Evolutionary conservation across 768 basidiomycete species (phyloP), one percentile per base, ranked within the genome.

Genomic region (Leucocoprinus birnbaumii): DNA sequence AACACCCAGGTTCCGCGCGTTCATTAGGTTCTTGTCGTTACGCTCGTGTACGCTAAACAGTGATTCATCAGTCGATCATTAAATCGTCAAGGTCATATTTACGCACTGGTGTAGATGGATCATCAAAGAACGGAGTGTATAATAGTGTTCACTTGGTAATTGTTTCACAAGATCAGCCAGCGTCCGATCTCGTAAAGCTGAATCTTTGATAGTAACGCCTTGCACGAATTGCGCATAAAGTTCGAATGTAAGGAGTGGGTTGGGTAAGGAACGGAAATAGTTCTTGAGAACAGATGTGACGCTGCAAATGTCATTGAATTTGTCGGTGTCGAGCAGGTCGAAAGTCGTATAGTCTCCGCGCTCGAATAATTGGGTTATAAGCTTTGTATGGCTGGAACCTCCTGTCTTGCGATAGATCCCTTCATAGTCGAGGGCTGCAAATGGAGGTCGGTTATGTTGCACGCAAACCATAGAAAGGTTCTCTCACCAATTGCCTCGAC

Each of bases 331-430:
- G 44, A 78, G 76, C 34, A 98, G 80, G 65, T 98, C 94, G 66
- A 99, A 98, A 0, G 91, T 76, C 14, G 77, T 66, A 68, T 97
- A 96, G 67, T 96, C 88, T 51, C 93, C 94, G 46, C 89, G 83
- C 65, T 98, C 97, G 63, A 99, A 99, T 22, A 96, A 77, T 59
- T 95, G 91, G 0, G 92, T 94, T 71, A 99, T 98, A 50, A 80
- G 80, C 73, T 96, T 96, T 34, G 92, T 89, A 63, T 95, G 95
- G 2, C 89, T 82, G 25, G 90, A 86, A 2, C 97, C 97, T 26
- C 97, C 97, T 0, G 88, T 93, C 74, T 99, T 99, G 59, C 97
- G 92, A 70, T 99, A 99, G 59, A 99, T 93, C 10, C 97, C 97
- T 69, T 99, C 97, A 64, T 94, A 94, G 56, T 97, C 93, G 73